Evolutionary conservation across 208 protist species (phyloP).

Genomic region (Herpetomonas samuelpessoai): DNA sequence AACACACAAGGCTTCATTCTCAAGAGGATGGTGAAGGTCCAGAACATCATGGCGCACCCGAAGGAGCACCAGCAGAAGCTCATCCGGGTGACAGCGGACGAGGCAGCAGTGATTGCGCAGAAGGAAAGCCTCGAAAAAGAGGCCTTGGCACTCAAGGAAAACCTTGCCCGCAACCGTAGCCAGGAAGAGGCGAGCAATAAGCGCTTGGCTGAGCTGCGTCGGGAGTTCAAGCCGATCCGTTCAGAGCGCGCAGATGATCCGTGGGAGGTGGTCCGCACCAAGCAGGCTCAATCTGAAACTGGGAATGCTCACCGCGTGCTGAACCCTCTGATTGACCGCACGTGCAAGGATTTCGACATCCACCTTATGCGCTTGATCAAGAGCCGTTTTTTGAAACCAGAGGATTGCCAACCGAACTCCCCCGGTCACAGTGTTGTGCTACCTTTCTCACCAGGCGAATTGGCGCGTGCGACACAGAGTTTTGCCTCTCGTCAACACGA

Average conservation of each 20-base stretch:
- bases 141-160: slow-evolving; percentile 66
- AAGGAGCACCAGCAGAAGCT: slow-evolving; percentile 69
- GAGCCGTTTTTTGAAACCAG: slow-evolving; percentile 54
- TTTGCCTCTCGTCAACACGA: slow-evolving; percentile 34
- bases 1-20: slow-evolving; percentile 49
- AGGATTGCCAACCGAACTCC: slow-evolving; percentile 39
- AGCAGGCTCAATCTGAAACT: slow-evolving; percentile 20
- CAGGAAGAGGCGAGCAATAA: slow-evolving; percentile 43
- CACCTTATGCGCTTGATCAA: slow-evolving; percentile 85
- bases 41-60: slow-evolving; percentile 43
- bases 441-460: slow-evolving; percentile 54
- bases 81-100: slow-evolving; percentile 23
- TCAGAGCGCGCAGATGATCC: slow-evolving; percentile 29
- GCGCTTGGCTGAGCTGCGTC: slow-evolving; percentile 60
- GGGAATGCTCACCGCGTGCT: slow-evolving; percentile 31
- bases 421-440: slow-evolving; percentile 62
- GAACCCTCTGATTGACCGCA: slow-evolving; percentile 60
- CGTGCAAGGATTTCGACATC: slow-evolving; percentile 77
- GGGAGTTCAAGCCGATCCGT: slow-evolving; percentile 30
- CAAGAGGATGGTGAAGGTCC: slow-evolving; percentile 33
- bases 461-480: slow-evolving; percentile 26
- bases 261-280: slow-evolving; percentile 40
- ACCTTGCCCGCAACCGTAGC: slow-evolving; percentile 43
- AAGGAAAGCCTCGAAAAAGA: slow-evolving; percentile 63
- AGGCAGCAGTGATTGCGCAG: slow-evolving; percentile 29